Evolutionary conservation across 805 yeast species (phyloP).

Genomic region (Teunomyces panamensis): DNA sequence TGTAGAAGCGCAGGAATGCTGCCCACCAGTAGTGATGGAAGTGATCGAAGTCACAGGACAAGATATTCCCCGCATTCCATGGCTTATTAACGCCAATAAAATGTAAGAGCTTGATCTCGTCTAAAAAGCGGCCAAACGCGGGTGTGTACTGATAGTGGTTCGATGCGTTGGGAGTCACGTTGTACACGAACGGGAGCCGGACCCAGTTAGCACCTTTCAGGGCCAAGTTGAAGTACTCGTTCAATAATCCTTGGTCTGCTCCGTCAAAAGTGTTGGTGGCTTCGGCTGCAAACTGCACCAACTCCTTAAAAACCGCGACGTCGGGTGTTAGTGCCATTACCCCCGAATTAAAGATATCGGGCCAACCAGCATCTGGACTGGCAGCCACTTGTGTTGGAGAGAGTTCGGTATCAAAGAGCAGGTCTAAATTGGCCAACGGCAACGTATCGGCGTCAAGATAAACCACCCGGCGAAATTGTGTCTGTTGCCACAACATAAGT

Average conservation of each 20-base stretch:
- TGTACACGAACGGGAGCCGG: slow-evolving; percentile 30
- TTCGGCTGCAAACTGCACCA: slow-evolving; percentile 12
- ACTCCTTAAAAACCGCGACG: slow-evolving; percentile 12
- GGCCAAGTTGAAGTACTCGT: slow-evolving; percentile 27
- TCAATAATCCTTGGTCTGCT: slow-evolving; percentile 37
- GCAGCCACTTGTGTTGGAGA: slow-evolving; percentile 16
- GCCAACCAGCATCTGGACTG: slow-evolving; percentile 33
- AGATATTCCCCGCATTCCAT: slow-evolving; percentile 21
- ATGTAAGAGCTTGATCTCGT: slow-evolving; percentile 29
- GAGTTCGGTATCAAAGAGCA: slow-evolving; percentile 17
- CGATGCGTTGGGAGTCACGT: slow-evolving; percentile 30
- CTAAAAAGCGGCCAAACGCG: slow-evolving; percentile 27
- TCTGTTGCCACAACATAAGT: slow-evolving; percentile 24
- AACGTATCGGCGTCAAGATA: slow-evolving; percentile 29
- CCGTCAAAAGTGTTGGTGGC: slow-evolving; percentile 29
- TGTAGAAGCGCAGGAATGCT: slow-evolving; percentile 18
- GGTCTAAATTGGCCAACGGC: slow-evolving; percentile 20
- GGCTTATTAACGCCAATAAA: slow-evolving; percentile 34
- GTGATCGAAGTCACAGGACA: slow-evolving; percentile 16
- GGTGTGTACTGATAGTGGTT: slow-evolving; percentile 33
- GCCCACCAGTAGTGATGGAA: slow-evolving; percentile 31
- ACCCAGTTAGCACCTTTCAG: slow-evolving; percentile 27
- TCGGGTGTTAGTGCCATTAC: slow-evolving; percentile 23
- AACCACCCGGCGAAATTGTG: slow-evolving; percentile 19
- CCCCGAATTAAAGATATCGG: slow-evolving; percentile 31